Evolutionary conservation across 768 basidiomycete genomes (phyloP).

Genomic region (Suillus spraguei): DNA sequence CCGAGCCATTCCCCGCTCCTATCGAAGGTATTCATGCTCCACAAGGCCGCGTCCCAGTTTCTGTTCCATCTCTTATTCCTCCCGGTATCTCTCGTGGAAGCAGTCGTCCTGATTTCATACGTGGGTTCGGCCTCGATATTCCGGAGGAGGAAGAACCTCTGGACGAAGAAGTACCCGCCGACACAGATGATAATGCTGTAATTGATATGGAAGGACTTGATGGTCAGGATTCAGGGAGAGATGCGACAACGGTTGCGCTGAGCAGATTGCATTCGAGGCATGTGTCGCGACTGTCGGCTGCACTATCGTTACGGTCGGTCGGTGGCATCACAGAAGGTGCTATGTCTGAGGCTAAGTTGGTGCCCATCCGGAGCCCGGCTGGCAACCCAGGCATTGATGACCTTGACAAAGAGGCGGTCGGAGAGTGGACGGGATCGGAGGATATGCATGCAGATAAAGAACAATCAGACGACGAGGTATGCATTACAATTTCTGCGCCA

Average conservation of each 20-base stretch:
- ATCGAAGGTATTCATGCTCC: constrained; percentile 48
- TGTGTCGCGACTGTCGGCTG: constrained; percentile 65
- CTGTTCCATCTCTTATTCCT: constrained; percentile 47
- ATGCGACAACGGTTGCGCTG: constrained; percentile 46
- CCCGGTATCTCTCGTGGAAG: constrained; percentile 45
- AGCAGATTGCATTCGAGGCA: constrained; percentile 69
- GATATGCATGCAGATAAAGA: constrained; percentile 49
- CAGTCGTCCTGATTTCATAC: constrained; percentile 69
- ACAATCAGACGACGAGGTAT: constrained; percentile 74
- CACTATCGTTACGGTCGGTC: constrained; percentile 65
- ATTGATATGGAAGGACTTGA: constrained; percentile 36
- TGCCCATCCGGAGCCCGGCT: constrained; percentile 33
- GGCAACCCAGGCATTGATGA: constrained; percentile 39
- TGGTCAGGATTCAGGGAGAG: constrained; percentile 35
- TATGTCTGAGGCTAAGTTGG: constrained; percentile 26
- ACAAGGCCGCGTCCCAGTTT: constrained; percentile 54
- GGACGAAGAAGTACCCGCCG: constrained; percentile 41
- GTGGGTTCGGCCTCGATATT: constrained; percentile 81
- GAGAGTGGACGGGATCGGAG: constrained; percentile 86
- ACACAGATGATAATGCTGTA: constrained; percentile 39
- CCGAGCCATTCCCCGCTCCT: constrained; percentile 26
- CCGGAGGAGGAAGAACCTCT: constrained; percentile 74
- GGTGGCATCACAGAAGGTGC: constrained; percentile 49
- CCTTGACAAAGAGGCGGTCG: constrained; percentile 44
- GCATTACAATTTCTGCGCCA: constrained; percentile 20